Conservation (phyloP, 2,329 filamentous ascomycete genomes). For the Fusarium nodosum region DNA sequence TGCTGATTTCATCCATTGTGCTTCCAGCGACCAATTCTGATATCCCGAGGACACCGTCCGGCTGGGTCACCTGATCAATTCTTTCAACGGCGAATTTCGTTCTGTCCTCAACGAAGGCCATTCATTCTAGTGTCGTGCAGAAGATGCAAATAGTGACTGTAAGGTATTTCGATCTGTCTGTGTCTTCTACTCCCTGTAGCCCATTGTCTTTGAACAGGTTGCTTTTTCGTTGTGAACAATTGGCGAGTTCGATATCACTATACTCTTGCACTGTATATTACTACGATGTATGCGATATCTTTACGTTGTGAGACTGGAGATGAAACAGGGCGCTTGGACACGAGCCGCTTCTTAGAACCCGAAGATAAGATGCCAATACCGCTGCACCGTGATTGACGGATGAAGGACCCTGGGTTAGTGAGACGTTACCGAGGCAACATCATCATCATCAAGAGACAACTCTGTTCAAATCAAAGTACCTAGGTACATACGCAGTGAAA, state of each 20-base stretch:
- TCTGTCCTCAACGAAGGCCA: background rate
- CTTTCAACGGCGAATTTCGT: background rate
- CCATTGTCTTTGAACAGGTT: background rate
- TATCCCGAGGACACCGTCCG: no score
- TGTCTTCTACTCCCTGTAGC: background rate
- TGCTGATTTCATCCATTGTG: no score
- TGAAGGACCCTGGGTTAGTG: background rate
- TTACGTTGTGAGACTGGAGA: slow-evolving; percentile 4
- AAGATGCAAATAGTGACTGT: background rate
- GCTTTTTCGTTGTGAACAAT: background rate
- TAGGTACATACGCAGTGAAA: background rate
- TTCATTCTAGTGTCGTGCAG: background rate
- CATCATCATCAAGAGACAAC: background rate
- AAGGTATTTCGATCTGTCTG: background rate
- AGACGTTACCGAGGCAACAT: background rate
- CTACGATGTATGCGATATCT: background rate
- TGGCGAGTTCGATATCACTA: background rate
- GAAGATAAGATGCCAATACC: background rate
- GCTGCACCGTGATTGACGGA: background rate
- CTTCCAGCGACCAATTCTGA: no score
- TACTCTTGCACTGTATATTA: slow-evolving; percentile 10
- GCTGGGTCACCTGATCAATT: no score
- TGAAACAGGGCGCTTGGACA: background rate
- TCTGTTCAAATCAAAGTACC: background rate
- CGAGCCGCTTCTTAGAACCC: background rate